These are phyloP conservation scores for Trichosanthes truncata DNA, from an alignment of 306 rosid species.

Conservation along the genomic window DNA sequence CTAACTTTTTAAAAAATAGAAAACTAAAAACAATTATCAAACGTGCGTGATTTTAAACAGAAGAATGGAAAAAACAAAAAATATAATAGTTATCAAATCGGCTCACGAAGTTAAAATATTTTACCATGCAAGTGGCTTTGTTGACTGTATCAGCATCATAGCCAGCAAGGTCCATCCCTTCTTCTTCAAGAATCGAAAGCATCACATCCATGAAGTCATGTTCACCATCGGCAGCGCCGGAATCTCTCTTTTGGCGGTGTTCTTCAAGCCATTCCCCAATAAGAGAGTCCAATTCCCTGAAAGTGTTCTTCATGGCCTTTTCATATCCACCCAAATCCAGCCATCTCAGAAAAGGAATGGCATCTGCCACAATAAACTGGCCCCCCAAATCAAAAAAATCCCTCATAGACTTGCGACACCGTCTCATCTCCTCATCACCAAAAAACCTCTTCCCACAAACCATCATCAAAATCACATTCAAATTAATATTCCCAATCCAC, in stretches of 20 bases:
- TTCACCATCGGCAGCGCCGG: not conserved
- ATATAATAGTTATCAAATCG: too few relatives aligned
- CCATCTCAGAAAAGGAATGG: constrained; percentile 31
- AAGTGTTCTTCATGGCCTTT: constrained; percentile 28
- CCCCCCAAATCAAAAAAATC: constrained; percentile 22
- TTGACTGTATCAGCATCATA: constrained; percentile 34
- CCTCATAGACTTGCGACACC: constrained; percentile 7
- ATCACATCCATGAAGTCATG: constrained; percentile 38
- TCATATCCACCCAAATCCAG: constrained; percentile 46
- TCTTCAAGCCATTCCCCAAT: constrained; percentile 34
- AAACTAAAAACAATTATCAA: too few relatives aligned
- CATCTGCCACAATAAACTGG: constrained; percentile 21
- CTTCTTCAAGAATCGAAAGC: constrained; percentile 9
- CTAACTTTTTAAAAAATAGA: too few relatives aligned
- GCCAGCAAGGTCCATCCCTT: constrained; percentile 14
- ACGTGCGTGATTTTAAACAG: too few relatives aligned
- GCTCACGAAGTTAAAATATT: too few relatives aligned
- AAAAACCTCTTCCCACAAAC: constrained; percentile 21
- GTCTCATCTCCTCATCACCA: not conserved
- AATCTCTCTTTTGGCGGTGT: constrained; percentile 10
- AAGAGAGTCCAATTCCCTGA: constrained; percentile 18
- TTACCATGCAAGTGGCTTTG: constrained; percentile 42
- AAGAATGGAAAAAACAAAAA: too few relatives aligned
- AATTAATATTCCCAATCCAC: constrained; percentile 25
- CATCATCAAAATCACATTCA: constrained; percentile 32